Conservation (phyloP, 2,329 filamentous ascomycete species). For the Aspergillus ibericus region DNA sequence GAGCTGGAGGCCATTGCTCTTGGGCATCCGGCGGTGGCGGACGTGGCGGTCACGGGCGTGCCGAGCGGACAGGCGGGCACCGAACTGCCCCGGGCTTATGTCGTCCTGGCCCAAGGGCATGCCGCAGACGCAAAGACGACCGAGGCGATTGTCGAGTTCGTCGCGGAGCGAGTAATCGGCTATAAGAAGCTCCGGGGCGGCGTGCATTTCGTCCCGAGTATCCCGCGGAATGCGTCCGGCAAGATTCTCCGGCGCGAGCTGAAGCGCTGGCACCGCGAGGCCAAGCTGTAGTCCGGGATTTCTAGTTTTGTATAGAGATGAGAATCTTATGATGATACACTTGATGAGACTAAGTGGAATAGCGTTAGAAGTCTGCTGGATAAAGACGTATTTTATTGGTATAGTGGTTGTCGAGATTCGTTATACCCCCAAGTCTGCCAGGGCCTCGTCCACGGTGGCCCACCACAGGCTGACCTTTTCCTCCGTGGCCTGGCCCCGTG, state of each 20-base stretch:
- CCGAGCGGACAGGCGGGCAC: slow-evolving; percentile 57
- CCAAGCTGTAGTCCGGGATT: background rate
- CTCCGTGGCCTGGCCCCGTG: slow-evolving; percentile 22
- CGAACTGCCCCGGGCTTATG: slow-evolving; percentile 63
- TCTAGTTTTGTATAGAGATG: background rate
- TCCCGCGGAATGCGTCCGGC: slow-evolving; percentile 36
- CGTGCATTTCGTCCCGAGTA: slow-evolving; percentile 31
- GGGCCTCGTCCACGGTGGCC: slow-evolving; percentile 10
- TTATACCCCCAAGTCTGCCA: background rate
- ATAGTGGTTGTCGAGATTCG: no score
- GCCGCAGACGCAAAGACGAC: slow-evolving; percentile 29
- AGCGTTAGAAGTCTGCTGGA: no score
- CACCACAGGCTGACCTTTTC: slow-evolving; percentile 23
- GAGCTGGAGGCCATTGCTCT: slow-evolving; percentile 55
- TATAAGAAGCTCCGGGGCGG: slow-evolving; percentile 37
- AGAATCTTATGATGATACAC: no score
- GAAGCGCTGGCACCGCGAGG: slow-evolving; percentile 17
- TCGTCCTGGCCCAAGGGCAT: slow-evolving; percentile 34
- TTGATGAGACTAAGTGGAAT: no score
- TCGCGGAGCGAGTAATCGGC: slow-evolving; percentile 29
- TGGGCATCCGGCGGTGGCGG: slow-evolving; percentile 45
- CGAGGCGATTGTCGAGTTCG: slow-evolving; percentile 32
- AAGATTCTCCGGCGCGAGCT: slow-evolving; percentile 33
- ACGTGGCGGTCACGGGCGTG: slow-evolving; percentile 59
- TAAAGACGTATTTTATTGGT: no score